Conservation (phyloP, 2,329 filamentous ascomycete genomes). For the Venturia nashicola region DNA sequence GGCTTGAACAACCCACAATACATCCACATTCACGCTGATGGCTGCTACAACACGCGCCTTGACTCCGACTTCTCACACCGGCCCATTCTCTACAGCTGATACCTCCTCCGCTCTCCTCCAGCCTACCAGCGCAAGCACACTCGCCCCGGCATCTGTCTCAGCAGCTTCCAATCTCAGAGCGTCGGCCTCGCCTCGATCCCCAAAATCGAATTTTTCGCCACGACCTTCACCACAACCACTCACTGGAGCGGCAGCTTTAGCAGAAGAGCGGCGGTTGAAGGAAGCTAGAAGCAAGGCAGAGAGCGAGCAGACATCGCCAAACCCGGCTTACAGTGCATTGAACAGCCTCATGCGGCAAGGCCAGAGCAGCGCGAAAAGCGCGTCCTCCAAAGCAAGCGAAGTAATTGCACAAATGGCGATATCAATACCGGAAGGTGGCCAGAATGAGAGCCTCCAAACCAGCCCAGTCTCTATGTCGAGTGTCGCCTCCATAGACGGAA, state of each 20-base stretch:
- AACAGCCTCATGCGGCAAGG: conserved; percentile 31
- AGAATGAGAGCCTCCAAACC: conserved; percentile 33
- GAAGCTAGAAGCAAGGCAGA: conserved; percentile 23
- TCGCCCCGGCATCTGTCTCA: conserved; percentile 14
- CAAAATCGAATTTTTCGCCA: conserved; percentile 25
- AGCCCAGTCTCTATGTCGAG: conserved; percentile 42
- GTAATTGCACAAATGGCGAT: conserved; percentile 35
- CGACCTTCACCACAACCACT: conserved; percentile 28
- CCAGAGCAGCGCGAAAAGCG: conserved; percentile 32
- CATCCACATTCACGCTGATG: not conserved
- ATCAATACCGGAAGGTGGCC: conserved; percentile 31
- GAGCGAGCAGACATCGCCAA: conserved; percentile 34
- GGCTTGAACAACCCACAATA: not conserved
- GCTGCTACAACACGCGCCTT: conserved; percentile 3
- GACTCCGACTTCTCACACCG: not conserved
- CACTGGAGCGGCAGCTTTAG: conserved; percentile 35
- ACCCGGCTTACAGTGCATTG: conserved; percentile 32
- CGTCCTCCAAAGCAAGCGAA: conserved; percentile 33
- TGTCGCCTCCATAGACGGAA: conserved; percentile 40
- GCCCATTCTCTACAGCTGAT: conserved; percentile 23
- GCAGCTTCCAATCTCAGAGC: conserved; percentile 13
- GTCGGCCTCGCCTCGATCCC: conserved; percentile 29
- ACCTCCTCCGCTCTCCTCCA: conserved; percentile 20
- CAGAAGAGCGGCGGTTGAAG: conserved; percentile 32
- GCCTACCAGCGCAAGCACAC: conserved; percentile 15